Base-by-base conservation (phyloP, 2,329 filamentous ascomycete species). In the Talaromyces rugulosus region DNA sequence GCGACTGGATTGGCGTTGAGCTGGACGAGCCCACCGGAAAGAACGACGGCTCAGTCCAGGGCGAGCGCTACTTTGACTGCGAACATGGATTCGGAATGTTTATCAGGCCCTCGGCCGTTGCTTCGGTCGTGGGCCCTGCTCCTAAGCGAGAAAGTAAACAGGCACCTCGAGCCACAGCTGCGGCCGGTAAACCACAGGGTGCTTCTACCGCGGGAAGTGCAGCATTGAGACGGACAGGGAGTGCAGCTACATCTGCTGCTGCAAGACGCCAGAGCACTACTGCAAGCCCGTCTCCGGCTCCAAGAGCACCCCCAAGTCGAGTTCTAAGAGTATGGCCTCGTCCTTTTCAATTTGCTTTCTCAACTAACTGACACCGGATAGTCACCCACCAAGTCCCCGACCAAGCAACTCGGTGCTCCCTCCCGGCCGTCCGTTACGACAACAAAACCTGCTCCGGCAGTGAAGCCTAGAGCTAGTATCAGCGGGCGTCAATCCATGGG, bases 11-110 rank as follows among this genome's bases (percentile, higher is more conserved):
- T 63, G 94, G 94, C 66, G 85, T 98, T 63, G 93, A 96, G 80
- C 85, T 98, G 61, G 87, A 92, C 58, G 89, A 91, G 54, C 82
- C 88, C 59, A 86, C 84, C 23, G 94, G 95, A 34, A 98, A 98
- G 81, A 98, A 98, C 70, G 92, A 98, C 82, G 94, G 94, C 66
- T 89, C 90, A 60, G 91, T 98, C 54, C 86, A 94, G 75, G 93
- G 92, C 64, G 85, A 91, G 72, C 83, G 91, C 23, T 98, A 98
- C 74, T 98, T 96, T 69, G 87, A 93, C 56, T 98, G 94, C 68
- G 74, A 82, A 56, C 77, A 80, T 52, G 77, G 83, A 73, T 76
- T 88, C 84, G 86, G 91, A 82, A 95, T 99, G 86, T 98, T 99
- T 71, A 85, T 97, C 60, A 86, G 91, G 65, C 88, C 91, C 33